Conservation (phyloP, 495 filamentous ascomycete species). For the Aspergillus avenaceus region DNA sequence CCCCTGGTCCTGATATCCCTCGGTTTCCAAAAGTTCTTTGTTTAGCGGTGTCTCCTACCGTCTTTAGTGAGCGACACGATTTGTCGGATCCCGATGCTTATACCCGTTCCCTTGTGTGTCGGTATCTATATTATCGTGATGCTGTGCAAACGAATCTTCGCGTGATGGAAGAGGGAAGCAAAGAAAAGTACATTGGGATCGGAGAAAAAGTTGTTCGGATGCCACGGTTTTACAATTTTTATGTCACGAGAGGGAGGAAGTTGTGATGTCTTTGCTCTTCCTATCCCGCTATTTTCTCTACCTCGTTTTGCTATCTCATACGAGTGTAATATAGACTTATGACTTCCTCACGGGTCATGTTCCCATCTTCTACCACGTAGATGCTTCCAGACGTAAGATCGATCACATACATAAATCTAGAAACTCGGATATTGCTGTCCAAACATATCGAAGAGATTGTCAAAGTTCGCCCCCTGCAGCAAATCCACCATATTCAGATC, state of each 20-base stretch:
- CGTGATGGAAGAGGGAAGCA: conserved; percentile 2
- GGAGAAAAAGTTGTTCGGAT: conserved; percentile 25
- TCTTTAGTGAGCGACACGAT: conserved; percentile 36
- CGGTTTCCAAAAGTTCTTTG: conserved; percentile 45
- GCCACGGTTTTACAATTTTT: conserved; percentile 17
- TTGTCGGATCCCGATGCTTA: conserved; percentile 13
- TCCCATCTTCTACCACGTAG: conserved; percentile 5
- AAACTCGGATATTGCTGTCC: conserved; percentile 36
- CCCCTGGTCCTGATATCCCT: conserved; percentile 49
- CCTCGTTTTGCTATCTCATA: conserved; percentile 17
- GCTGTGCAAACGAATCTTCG: neutral
- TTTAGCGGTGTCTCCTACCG: conserved; percentile 35
- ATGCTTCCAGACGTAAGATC: too few species aligned
- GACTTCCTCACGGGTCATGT: conserved; percentile 27
- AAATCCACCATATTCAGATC: conserved; percentile 39
- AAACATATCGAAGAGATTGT: conserved; percentile 36
- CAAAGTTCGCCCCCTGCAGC: conserved; percentile 32
- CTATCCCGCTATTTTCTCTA: conserved; percentile 17
- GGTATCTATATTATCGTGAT: neutral
- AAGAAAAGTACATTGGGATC: conserved; percentile 14
- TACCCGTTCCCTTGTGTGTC: neutral
- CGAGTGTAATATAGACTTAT: conserved; percentile 41
- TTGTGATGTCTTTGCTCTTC: conserved; percentile 34
- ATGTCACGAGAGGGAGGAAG: conserved; percentile 25
- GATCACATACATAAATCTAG: conserved; percentile 7